Percentiles rank a stretch among this genome's conserved stretches.
phyloP scores from a whole-genome alignment of 371 early-diverging fungal genomes.

The Mortierella sp. region DNA sequence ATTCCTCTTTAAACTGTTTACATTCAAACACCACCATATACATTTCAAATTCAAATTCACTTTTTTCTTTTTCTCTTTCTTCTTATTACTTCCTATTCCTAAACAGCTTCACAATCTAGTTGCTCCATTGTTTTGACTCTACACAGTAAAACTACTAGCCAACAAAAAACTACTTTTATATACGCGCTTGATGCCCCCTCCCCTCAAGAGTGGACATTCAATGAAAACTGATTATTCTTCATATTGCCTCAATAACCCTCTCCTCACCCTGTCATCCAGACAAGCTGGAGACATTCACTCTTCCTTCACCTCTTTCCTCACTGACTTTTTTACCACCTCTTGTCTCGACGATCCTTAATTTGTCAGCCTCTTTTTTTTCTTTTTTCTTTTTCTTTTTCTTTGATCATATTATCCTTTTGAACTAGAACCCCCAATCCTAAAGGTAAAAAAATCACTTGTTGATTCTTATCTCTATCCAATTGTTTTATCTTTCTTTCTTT shows the following conservation, averaged over 20 bases:
- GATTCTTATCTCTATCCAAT: not conserved
- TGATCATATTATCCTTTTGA: too few relatives aligned
- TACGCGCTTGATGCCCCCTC: not conserved
- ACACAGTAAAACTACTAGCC: too few relatives aligned
- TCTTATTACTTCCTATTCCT: too few relatives aligned
- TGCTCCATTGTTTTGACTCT: not conserved
- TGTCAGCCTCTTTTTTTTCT: not conserved
- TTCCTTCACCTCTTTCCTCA: conserved; percentile 24
- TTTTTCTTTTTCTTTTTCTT: not conserved
- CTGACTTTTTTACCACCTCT: conserved; percentile 38
- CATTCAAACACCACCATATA: too few relatives aligned
- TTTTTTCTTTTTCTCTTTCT: not conserved
- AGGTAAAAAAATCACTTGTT: not conserved
- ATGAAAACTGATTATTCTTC: conserved; percentile 31
- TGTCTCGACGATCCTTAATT: conserved; percentile 55
- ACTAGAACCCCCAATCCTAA: too few relatives aligned
- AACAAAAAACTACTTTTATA: too few relatives aligned
- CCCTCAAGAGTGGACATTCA: conserved; percentile 1
- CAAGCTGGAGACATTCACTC: conserved; percentile 27
- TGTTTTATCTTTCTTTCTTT: not conserved
- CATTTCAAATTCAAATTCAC: not conserved
- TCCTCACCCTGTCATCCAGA: conserved; percentile 31
- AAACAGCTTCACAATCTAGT: too few relatives aligned
- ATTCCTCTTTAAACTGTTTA: too few relatives aligned
- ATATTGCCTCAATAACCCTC: conserved; percentile 6